These are phyloP conservation scores for Trypanosoma congolense DNA, from an alignment of 208 protist genomes.

Conservation along the genomic window DNA sequence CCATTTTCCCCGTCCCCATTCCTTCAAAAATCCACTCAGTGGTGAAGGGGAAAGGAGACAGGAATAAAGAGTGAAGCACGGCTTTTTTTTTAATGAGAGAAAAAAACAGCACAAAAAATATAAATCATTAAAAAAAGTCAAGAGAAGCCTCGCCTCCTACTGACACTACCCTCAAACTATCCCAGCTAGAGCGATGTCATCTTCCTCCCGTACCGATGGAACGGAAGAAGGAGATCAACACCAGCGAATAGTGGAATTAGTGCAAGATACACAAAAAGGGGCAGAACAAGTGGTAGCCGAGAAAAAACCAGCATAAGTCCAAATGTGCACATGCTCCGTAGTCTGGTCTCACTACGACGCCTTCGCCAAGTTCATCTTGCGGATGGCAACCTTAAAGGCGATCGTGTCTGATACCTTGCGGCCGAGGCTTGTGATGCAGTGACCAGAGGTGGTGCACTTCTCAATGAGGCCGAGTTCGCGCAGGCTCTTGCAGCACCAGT, in stretches of 20 bases:
- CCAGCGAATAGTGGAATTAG: too few relatives aligned
- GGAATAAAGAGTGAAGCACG: conserved; percentile 2
- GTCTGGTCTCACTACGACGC: background rate
- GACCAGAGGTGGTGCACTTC: conserved; percentile 73
- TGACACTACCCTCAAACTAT: too few relatives aligned
- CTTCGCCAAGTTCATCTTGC: conserved; percentile 14
- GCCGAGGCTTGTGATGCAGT: conserved; percentile 91
- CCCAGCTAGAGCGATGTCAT: conserved; percentile 3
- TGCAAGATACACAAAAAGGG: conserved; percentile 3
- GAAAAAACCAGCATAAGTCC: background rate
- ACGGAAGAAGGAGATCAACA: too few relatives aligned
- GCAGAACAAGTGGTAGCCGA: conserved; percentile 7
- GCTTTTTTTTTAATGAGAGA: conserved; percentile 2
- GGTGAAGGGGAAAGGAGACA: background rate
- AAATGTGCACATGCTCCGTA: background rate
- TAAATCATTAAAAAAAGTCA: background rate
- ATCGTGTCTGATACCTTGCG: conserved; percentile 94
- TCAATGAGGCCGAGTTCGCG: conserved; percentile 90
- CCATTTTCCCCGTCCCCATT: too few relatives aligned
- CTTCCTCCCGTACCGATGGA: conserved; percentile 2
- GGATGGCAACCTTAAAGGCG: conserved; percentile 80
- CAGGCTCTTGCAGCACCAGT: conserved; percentile 94
- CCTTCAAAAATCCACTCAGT: too few relatives aligned
- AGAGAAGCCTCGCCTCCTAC: background rate
- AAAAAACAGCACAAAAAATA: conserved; percentile 22